Evolutionary conservation across 2,329 filamentous ascomycete genomes (phyloP).

Genomic region (Stemphylium vesicarium): DNA sequence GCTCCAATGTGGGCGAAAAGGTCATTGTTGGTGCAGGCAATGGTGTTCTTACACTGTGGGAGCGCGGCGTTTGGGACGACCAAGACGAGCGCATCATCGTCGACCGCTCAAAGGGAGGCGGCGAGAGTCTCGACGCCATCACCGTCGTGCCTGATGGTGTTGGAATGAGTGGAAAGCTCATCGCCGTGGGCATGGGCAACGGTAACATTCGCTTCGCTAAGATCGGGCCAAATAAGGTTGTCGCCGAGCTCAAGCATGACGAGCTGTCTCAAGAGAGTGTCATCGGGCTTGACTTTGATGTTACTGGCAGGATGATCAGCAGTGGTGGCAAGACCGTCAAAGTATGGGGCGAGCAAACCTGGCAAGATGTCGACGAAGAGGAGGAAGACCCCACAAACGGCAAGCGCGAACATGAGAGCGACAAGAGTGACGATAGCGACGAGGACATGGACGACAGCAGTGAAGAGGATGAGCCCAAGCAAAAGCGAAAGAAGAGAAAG

Average conservation of each 20-base stretch:
- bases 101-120: slow-evolving; percentile 66
- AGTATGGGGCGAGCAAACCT: slow-evolving; percentile 81
- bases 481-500: slow-evolving; percentile 54
- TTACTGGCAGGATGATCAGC: slow-evolving; percentile 83
- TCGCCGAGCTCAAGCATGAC: slow-evolving; percentile 74
- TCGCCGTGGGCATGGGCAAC: slow-evolving; percentile 82
- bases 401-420: slow-evolving; percentile 46
- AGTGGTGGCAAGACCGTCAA: slow-evolving; percentile 87
- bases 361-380: slow-evolving; percentile 56
- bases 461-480: slow-evolving; percentile 52
- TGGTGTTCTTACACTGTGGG: slow-evolving; percentile 90
- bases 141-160: slow-evolving; percentile 73
- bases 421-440: slow-evolving; percentile 47
- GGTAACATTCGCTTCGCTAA: slow-evolving; percentile 79
- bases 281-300: slow-evolving; percentile 81
- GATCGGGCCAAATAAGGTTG: slow-evolving; percentile 74
- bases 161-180: slow-evolving; percentile 70
- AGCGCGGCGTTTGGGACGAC: slow-evolving; percentile 93
- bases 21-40: slow-evolving; percentile 78
- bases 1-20: slow-evolving; percentile 73
- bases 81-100: slow-evolving; percentile 88
- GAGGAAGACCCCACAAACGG: slow-evolving; percentile 56
- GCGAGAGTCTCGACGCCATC: slow-evolving; percentile 82
- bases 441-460: slow-evolving; percentile 50
- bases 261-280: slow-evolving; percentile 78